Evolutionary conservation across 139 green algal genomes (phyloP).

Genomic region (Dunaliella primolecta): DNA sequence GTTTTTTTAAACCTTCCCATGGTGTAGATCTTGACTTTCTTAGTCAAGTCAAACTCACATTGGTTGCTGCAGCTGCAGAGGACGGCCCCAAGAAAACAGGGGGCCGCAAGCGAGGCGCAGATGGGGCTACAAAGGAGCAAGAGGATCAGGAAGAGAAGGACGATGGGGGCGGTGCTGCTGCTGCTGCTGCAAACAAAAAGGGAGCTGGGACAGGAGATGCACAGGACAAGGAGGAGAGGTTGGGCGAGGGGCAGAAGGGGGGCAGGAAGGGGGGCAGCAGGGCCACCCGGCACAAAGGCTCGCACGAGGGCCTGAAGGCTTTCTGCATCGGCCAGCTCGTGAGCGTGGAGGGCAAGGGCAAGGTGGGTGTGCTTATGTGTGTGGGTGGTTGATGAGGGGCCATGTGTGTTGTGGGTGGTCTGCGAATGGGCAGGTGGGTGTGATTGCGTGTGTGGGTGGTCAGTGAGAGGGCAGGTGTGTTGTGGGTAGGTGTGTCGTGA

Average conservation of each 20-base stretch:
- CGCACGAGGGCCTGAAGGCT: conserved; percentile 68
- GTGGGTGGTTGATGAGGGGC: neutral
- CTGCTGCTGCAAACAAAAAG: conserved; percentile 10
- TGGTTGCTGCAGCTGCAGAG: neutral
- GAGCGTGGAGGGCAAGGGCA: conserved; percentile 12
- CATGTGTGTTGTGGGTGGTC: no score
- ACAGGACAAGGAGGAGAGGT: neutral
- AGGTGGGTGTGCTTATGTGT: neutral
- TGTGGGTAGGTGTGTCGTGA: no score
- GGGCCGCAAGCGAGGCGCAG: neutral
- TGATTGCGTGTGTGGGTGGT: neutral
- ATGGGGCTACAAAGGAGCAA: neutral
- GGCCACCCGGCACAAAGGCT: conserved; percentile 17
- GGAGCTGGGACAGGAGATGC: neutral
- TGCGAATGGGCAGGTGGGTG: neutral
- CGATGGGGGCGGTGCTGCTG: neutral
- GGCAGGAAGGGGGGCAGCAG: conserved; percentile 46
- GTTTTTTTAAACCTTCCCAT: no score
- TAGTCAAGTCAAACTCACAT: no score
- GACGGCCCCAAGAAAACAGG: neutral
- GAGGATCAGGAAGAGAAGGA: conserved; percentile 5
- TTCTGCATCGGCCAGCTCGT: conserved; percentile 61
- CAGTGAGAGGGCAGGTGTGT: no score
- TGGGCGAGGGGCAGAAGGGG: conserved; percentile 18
- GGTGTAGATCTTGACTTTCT: no score